These are phyloP conservation scores for Tetrahymena borealis DNA, from an alignment of 73 alveolate species.

Conservation along the genomic window DNA sequence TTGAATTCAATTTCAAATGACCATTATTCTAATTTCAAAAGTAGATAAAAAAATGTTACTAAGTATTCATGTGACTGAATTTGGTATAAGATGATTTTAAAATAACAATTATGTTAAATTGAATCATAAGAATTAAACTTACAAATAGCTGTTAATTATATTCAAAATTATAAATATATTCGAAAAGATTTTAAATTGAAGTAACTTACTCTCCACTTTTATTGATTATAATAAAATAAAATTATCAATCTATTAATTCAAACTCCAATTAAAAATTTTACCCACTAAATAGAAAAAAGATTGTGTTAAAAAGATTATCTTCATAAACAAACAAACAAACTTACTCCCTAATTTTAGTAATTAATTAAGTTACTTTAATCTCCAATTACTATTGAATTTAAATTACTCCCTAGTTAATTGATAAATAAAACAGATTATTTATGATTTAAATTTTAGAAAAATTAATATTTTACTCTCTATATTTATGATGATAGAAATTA, in stretches of 20 bases:
- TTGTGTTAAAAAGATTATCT: not conserved
- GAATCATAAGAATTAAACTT: too few species aligned
- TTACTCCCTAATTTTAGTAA: not conserved
- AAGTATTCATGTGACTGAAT: not conserved
- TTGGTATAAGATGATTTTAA: too few species aligned
- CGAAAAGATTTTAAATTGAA: not conserved
- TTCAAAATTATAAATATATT: not conserved
- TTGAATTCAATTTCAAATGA: too few species aligned
- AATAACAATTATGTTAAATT: too few species aligned
- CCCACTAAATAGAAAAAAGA: not conserved
- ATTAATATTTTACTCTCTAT: too few species aligned
- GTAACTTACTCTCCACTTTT: not conserved
- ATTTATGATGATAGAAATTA: too few species aligned
- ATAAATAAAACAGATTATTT: too few species aligned
- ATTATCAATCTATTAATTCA: not conserved
- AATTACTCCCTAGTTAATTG: too few species aligned
- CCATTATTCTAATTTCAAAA: too few species aligned
- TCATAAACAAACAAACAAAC: not conserved
- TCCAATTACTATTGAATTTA: too few species aligned
- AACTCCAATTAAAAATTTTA: not conserved
- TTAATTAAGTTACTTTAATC: too few species aligned
- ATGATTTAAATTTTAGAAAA: too few species aligned
- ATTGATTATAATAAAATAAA: not conserved
- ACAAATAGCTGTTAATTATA: not conserved
- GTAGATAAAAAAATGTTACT: not conserved